Conservation (phyloP, 129 eudicot species). For the Chrysanthemum makinoi region DNA sequence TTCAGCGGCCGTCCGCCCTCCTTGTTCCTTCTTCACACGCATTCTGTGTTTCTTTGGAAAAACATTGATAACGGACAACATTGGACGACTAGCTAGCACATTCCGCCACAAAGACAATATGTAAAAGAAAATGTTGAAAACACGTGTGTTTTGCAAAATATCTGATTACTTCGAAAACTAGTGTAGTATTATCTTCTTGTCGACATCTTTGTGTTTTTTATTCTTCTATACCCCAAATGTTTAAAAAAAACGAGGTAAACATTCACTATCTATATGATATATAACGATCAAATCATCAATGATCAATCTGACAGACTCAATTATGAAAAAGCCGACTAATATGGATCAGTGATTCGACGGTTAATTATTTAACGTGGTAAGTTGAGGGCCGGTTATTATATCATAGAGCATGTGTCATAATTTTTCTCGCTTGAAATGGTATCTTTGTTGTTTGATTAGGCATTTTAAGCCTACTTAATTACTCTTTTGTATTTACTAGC, state of each 20-base stretch:
- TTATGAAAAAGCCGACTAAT: conserved; percentile 3
- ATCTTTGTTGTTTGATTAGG: too few relatives aligned
- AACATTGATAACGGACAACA: too few relatives aligned
- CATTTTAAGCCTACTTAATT: too few relatives aligned
- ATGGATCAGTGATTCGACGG: neutral
- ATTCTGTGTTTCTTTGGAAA: too few relatives aligned
- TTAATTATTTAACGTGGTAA: neutral
- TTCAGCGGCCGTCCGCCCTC: too few relatives aligned
- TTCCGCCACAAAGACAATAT: too few relatives aligned
- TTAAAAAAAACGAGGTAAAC: neutral
- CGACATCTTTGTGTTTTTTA: neutral
- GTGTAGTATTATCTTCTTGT: neutral
- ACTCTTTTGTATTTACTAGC: too few relatives aligned
- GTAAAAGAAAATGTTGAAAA: too few relatives aligned
- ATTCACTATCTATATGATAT: neutral
- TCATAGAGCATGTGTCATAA: neutral
- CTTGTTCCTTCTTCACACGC: too few relatives aligned
- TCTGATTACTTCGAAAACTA: neutral
- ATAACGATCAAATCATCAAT: neutral
- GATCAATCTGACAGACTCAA: neutral
- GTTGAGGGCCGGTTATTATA: conserved; percentile 6
- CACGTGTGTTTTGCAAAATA: neutral
- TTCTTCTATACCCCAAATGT: neutral
- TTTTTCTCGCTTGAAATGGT: neutral
- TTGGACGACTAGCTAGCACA: too few relatives aligned